These are phyloP conservation scores for Angomonas ambiguus DNA, from an alignment of 208 protist genomes.

Conservation along the genomic window DNA sequence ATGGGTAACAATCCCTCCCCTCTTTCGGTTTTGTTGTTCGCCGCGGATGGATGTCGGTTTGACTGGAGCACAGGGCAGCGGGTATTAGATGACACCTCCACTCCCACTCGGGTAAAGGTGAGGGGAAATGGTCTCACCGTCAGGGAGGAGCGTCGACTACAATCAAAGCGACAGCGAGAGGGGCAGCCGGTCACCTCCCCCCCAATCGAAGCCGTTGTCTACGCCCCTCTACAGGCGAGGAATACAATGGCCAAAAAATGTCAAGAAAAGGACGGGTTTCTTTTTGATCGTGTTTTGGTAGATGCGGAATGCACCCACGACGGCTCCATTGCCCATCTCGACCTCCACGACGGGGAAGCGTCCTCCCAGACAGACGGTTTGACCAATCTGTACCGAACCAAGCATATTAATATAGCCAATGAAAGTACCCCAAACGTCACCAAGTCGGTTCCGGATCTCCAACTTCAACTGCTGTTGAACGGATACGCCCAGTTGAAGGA, in stretches of 20 bases:
- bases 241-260: neutral
- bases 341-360: conserved; percentile 12
- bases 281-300: conserved; percentile 84
- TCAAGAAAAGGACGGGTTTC: neutral
- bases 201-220: conserved; percentile 9
- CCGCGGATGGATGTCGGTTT: conserved; percentile 40
- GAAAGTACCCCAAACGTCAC: neutral
- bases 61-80: conserved; percentile 10
- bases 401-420: conserved; percentile 41
- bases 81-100: conserved; percentile 15
- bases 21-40: conserved; percentile 39
- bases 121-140: conserved; percentile 23
- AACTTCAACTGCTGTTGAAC: conserved; percentile 65
- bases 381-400: conserved; percentile 64
- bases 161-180: conserved; percentile 5
- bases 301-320: conserved; percentile 91
- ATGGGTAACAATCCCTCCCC: neutral
- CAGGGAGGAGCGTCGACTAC: conserved; percentile 19
- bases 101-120: neutral
- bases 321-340: conserved; percentile 74
- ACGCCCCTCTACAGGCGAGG: conserved; percentile 15
- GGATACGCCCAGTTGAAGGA: conserved; percentile 64
- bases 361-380: conserved; percentile 19
- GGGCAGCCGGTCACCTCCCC: neutral
- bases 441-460: conserved; percentile 30